phyloP scores from a whole-genome alignment of 345 rosid species.

The Corymbia maculata region DNA sequence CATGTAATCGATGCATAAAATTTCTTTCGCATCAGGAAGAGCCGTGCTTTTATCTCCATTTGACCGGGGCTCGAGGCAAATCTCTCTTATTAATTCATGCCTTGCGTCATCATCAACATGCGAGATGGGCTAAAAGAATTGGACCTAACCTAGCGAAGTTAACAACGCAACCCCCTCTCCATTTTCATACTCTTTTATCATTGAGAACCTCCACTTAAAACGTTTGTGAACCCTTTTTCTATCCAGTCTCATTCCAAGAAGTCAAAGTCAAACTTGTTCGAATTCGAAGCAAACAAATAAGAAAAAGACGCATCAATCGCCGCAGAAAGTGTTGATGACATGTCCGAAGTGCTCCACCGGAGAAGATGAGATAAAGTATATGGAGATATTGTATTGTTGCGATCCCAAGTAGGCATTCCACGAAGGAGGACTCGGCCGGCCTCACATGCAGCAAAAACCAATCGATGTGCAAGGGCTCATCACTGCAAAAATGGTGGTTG shows the following conservation, averaged over 20 bases:
- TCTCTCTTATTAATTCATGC: not conserved
- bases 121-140: not conserved
- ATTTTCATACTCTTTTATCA: not conserved
- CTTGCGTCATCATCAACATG: not conserved
- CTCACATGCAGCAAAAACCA: not conserved
- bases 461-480: too few relatives aligned
- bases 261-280: not conserved
- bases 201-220: not conserved
- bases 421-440: not conserved
- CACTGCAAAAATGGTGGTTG: not conserved
- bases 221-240: not conserved
- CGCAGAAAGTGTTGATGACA: not conserved
- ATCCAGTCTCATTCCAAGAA: not conserved
- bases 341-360: not conserved
- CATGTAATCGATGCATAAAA: not conserved
- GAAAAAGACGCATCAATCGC: not conserved
- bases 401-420: not conserved
- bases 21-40: not conserved
- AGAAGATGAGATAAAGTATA: not conserved
- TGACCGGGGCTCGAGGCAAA: not conserved
- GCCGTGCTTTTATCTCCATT: not conserved
- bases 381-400: not conserved
- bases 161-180: not conserved
- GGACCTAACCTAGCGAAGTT: not conserved
- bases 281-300: not conserved